phyloP scores from a whole-genome alignment of 2,329 filamentous ascomycete species.

The Gliomastix tumulicola region DNA sequence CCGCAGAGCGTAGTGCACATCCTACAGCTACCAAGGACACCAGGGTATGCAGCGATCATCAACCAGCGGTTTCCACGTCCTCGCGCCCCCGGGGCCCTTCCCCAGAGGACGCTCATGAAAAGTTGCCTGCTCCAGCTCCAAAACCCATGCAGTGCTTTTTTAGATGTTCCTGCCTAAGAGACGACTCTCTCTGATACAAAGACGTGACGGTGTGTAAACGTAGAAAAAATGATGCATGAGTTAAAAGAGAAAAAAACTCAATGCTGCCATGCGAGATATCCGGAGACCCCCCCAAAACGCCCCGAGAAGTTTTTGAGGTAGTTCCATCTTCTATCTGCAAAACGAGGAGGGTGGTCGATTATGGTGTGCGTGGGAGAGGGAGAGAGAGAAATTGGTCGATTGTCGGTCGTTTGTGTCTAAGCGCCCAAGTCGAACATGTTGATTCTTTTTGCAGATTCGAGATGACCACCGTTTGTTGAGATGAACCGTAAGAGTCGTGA shows the following conservation, averaged over 20 bases:
- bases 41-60: constrained; percentile 57
- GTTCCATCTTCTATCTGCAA: constrained; percentile 70
- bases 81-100: constrained; percentile 45
- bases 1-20: constrained; percentile 51
- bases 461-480: constrained; percentile 45
- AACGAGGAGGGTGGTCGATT: constrained; percentile 26
- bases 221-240: no score
- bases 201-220: no score
- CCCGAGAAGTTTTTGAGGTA: constrained; percentile 55
- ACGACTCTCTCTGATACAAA: constrained; percentile 39
- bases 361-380: constrained; percentile 18
- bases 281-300: constrained; percentile 69
- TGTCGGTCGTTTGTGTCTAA: constrained; percentile 26
- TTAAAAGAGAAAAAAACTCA: constrained; percentile 27
- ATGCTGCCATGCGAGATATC: constrained; percentile 73
- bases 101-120: constrained; percentile 46
- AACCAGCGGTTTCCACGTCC: constrained; percentile 57
- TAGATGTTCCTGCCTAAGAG: constrained; percentile 27
- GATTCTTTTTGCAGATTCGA: constrained; percentile 49
- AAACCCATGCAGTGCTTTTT: constrained; percentile 46
- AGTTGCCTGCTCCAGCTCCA: constrained; percentile 50
- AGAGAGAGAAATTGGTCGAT: constrained; percentile 19
- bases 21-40: constrained; percentile 38
- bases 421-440: constrained; percentile 39
- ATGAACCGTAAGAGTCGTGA: constrained; percentile 43